phyloP scores from a whole-genome alignment of 1,139 yeast species.

The Geotrichum armillariae region DNA sequence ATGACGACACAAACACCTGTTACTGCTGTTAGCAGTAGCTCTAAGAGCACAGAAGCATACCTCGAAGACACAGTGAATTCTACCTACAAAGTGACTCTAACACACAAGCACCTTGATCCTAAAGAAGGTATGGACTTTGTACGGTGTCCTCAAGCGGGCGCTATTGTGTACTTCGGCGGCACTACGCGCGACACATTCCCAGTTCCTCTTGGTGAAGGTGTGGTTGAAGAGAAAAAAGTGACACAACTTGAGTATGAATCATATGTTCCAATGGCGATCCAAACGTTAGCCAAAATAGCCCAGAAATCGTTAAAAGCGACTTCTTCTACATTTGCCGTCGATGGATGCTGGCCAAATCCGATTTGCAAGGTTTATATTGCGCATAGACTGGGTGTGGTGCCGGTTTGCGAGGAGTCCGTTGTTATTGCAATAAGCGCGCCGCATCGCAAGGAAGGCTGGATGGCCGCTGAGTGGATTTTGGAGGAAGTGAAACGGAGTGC shows the following conservation, averaged over 20 bases:
- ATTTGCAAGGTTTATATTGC: slow-evolving; percentile 40
- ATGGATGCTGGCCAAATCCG: slow-evolving; percentile 28
- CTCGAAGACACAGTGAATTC: too few species aligned
- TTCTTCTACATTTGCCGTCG: not conserved
- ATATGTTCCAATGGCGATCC: slow-evolving; percentile 43
- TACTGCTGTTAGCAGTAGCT: too few species aligned
- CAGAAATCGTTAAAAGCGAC: slow-evolving; percentile 29
- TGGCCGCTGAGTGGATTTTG: slow-evolving; percentile 45
- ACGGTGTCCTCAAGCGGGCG: slow-evolving; percentile 44
- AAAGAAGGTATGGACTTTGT: slow-evolving; percentile 30
- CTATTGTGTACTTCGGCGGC: slow-evolving; percentile 49
- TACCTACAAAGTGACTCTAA: slow-evolving; percentile 4
- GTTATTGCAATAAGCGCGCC: slow-evolving; percentile 46
- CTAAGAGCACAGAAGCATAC: too few species aligned
- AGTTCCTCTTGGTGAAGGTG: not conserved
- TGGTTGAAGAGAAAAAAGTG: slow-evolving; percentile 39
- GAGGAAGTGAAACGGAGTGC: slow-evolving; percentile 46
- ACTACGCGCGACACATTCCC: slow-evolving; percentile 47
- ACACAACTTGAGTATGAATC: slow-evolving; percentile 45
- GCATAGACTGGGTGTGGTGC: slow-evolving; percentile 50
- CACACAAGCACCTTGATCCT: slow-evolving; percentile 12
- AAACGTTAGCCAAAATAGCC: slow-evolving; percentile 41
- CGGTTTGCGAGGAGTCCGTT: slow-evolving; percentile 48
- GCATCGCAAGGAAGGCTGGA: slow-evolving; percentile 52
- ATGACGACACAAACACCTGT: too few species aligned